phyloP scores from a whole-genome alignment of 345 rosid species.

The Syzygium jambos region DNA sequence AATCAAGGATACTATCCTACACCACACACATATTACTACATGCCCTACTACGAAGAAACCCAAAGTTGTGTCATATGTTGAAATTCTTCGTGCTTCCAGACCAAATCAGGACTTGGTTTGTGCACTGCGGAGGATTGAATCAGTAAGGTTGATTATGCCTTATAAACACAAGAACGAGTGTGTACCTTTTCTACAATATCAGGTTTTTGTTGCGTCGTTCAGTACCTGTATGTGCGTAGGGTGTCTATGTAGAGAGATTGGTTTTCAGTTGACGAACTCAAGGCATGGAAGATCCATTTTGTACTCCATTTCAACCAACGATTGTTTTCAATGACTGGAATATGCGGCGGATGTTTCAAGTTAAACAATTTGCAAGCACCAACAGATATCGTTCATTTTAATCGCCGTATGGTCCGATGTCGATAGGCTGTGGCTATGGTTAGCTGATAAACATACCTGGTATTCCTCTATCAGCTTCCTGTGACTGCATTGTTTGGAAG shows the following conservation, averaged over 20 bases:
- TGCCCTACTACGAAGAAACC: background rate
- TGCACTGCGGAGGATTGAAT: background rate
- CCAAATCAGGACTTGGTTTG: background rate
- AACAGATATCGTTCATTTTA: background rate
- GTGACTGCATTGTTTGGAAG: background rate
- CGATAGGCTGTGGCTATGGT: background rate
- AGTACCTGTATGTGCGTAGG: background rate
- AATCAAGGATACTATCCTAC: background rate
- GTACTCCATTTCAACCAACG: background rate
- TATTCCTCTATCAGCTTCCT: background rate
- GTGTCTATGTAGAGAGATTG: background rate
- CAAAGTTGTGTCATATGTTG: background rate
- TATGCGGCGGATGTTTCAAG: background rate
- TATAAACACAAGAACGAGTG: background rate
- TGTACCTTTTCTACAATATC: background rate
- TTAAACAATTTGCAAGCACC: background rate
- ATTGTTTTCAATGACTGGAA: background rate
- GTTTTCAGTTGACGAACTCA: background rate
- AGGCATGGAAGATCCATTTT: background rate
- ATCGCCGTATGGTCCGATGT: background rate
- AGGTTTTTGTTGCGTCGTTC: background rate
- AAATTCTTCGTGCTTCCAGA: background rate
- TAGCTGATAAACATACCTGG: background rate
- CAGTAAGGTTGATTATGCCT: background rate
- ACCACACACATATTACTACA: background rate